Evolutionary conservation across 345 rosid genomes (phyloP).

Genomic region (Populus alba): DNA sequence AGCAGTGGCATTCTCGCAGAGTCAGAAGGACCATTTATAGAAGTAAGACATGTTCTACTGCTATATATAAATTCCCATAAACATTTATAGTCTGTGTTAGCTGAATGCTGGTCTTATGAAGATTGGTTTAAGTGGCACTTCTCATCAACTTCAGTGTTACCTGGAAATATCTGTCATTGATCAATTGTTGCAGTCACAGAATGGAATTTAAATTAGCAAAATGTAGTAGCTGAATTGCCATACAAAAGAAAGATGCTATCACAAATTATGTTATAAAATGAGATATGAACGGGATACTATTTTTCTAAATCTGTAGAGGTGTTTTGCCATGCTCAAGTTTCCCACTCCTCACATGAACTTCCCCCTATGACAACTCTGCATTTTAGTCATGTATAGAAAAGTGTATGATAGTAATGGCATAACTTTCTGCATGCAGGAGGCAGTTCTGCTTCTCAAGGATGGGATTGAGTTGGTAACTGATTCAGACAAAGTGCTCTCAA

Average conservation of each 20-base stretch:
- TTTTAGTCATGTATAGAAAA: background rate
- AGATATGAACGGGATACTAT: background rate
- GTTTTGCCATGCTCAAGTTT: background rate
- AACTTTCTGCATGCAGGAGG: slow-evolving; percentile 58
- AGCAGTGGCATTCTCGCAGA: slow-evolving; percentile 52
- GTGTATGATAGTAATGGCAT: background rate
- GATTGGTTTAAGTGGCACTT: background rate
- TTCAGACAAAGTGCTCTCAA: slow-evolving; percentile 71
- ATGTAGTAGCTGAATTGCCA: background rate
- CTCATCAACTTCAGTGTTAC: background rate
- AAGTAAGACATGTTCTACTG: slow-evolving; percentile 42
- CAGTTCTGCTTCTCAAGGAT: slow-evolving; percentile 82
- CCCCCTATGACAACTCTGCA: background rate
- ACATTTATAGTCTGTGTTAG: background rate
- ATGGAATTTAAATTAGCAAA: background rate
- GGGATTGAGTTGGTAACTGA: slow-evolving; percentile 91
- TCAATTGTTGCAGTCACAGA: background rate
- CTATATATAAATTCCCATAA: background rate
- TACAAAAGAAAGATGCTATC: background rate
- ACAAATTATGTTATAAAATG: background rate
- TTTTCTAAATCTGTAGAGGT: background rate
- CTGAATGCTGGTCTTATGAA: background rate
- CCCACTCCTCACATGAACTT: background rate
- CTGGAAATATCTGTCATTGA: background rate
- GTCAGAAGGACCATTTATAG: slow-evolving; percentile 61